Base-by-base conservation (phyloP, 2,329 filamentous ascomycete genomes). In the Whalleya microplaca region DNA sequence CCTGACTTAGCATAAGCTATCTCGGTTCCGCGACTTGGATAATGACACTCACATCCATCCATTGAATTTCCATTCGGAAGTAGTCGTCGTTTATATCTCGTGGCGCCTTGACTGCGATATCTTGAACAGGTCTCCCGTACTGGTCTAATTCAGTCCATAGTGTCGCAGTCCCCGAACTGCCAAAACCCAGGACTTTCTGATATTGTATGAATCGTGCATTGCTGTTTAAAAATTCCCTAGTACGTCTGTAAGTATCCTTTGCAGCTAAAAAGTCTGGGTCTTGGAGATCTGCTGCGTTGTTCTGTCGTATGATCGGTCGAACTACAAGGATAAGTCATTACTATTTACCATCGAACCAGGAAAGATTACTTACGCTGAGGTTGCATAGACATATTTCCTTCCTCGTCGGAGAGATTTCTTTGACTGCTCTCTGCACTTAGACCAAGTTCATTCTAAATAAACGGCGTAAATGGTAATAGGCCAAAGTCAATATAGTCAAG, bases 91-190 rank as follows among this genome's bases (percentile, higher is more conserved):
- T n/a, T 42, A 41, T 21, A n/a, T 52, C 45, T 5, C 19, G 10
- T 7, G 59, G 59, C 7, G 47, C 23, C 16, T 61, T 61, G n/a
- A 61, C 45, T 14, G 59, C 59, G 6, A 59, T 2, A 52, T 58
- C 45, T 44, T 29, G 46, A 41, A 54, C 14, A 12, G 3, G 50
- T n/a, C 46, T 45, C 8, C 44, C 27, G 2, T 3, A 18, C 7
- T 37, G 14, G 18, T 53, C 21, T 20, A 37, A n/a, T 45, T 40
- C 46, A n/a, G 45, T 14, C 48, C 56, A 61, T 14, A 48, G 53
- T 2, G 59, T 54, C 10, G 49, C 56, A 29, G 56, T 40, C 4
- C 55, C 59, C 0, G 55, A 61, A 9, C 53, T 14, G 2, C 59
- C 59, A 19, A 58, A 59, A 5, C 59, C 59, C 18, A 56, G 21